phyloP scores from a whole-genome alignment of 768 basidiomycete genomes.

The Pisolithus tinctorius region DNA sequence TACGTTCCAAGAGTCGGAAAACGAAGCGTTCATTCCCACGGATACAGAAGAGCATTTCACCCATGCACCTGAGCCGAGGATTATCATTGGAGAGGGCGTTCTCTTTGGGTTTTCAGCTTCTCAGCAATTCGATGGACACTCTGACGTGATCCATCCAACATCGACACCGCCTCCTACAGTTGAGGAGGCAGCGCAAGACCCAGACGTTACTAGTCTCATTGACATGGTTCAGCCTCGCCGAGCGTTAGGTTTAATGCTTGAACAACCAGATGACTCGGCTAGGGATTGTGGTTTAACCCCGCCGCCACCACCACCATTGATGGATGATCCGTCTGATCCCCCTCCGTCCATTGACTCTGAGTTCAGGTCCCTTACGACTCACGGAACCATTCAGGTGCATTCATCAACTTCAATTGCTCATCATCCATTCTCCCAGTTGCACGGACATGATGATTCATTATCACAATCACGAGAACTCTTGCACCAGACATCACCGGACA shows the following conservation, averaged over 20 bases:
- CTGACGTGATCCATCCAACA: constrained; percentile 56
- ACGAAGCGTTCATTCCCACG: constrained; percentile 61
- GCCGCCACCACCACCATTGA: constrained; percentile 73
- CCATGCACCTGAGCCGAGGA: constrained; percentile 23
- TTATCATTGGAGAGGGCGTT: constrained; percentile 67
- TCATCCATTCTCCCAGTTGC: constrained; percentile 25
- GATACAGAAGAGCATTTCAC: constrained; percentile 31
- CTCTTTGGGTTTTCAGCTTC: constrained; percentile 66
- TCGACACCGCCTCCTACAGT: constrained; percentile 71
- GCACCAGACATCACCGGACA: constrained; percentile 35
- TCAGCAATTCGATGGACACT: constrained; percentile 79
- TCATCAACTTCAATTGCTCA: constrained; percentile 25
- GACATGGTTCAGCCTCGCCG: constrained; percentile 53
- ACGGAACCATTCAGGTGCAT: constrained; percentile 11
- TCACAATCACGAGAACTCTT: constrained; percentile 25
- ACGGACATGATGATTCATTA: constrained; percentile 26
- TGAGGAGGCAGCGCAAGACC: constrained; percentile 67
- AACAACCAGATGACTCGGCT: constrained; percentile 35
- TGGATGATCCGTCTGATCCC: constrained; percentile 85
- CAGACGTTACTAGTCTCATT: constrained; percentile 61
- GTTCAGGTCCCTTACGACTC: constrained; percentile 38
- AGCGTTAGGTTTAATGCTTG: constrained; percentile 52
- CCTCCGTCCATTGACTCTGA: constrained; percentile 85
- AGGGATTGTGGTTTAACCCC: constrained; percentile 35
- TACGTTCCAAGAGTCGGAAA: constrained; percentile 77